Evolutionary conservation across 306 rosid species (phyloP).

Genomic region (Cucurbita pepo): DNA sequence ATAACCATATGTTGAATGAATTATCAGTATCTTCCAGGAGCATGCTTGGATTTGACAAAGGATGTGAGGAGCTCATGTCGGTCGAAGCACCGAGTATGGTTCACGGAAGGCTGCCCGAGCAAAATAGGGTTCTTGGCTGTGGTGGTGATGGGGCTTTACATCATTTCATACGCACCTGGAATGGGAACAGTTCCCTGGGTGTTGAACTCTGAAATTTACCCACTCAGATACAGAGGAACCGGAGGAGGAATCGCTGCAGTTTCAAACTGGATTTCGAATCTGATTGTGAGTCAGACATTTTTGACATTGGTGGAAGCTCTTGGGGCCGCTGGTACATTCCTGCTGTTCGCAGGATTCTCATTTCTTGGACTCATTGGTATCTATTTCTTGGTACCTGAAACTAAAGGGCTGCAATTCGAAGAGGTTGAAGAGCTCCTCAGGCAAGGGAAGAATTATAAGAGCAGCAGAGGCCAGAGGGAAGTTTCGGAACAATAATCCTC

Average conservation of each 20-base stretch:
- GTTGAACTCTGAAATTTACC: conserved; percentile 72
- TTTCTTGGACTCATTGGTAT: conserved; percentile 33
- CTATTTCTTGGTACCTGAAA: conserved; percentile 42
- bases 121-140: conserved; percentile 54
- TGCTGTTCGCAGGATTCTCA: conserved; percentile 55
- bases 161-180: conserved; percentile 57
- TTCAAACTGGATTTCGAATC: conserved; percentile 60
- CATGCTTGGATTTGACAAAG: conserved; percentile 44
- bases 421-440: conserved; percentile 52
- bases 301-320: conserved; percentile 35
- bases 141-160: conserved; percentile 44
- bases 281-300: conserved; percentile 59
- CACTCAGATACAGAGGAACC: conserved; percentile 49
- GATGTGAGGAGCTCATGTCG: conserved; percentile 16
- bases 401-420: conserved; percentile 49
- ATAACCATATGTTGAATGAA: not conserved
- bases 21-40: conserved; percentile 49
- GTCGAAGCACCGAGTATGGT: conserved; percentile 36
- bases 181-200: conserved; percentile 83
- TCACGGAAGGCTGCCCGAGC: conserved; percentile 60
- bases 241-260: conserved; percentile 85
- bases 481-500: not conserved
- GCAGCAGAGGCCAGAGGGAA: not conserved
- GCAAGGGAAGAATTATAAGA: conserved; percentile 13
- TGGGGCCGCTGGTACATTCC: conserved; percentile 55